Evolutionary conservation across 495 filamentous ascomycete genomes (phyloP).

Genomic region (Pseudoneurospora amorphoporcata): DNA sequence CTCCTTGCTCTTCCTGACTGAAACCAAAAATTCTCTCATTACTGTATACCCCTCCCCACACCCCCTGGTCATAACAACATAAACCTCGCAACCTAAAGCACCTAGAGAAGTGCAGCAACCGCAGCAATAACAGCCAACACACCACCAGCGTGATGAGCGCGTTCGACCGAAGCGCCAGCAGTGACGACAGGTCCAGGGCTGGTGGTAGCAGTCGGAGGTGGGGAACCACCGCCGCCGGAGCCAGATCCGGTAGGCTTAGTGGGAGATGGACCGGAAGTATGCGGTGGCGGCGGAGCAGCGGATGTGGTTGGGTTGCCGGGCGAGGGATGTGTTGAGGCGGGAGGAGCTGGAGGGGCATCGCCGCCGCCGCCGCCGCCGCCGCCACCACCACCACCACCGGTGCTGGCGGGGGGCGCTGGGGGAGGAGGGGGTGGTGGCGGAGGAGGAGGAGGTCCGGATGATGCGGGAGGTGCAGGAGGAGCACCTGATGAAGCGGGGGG

Average conservation of each 20-base stretch:
- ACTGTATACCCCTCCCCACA: neutral
- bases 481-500: constrained; percentile 4
- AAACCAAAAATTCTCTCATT: neutral
- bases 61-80: neutral
- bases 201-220: constrained; percentile 7
- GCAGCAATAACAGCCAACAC: constrained; percentile 24
- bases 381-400: neutral
- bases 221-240: constrained; percentile 4
- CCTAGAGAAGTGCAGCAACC: constrained; percentile 22
- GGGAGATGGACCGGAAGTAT: constrained; percentile 5
- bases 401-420: neutral
- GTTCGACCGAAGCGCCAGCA: constrained; percentile 18
- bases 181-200: constrained; percentile 15
- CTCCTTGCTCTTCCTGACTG: neutral
- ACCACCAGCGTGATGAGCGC: constrained; percentile 16
- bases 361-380: neutral
- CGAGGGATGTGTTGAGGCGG: constrained; percentile 9
- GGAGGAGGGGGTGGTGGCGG: neutral
- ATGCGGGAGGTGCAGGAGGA: neutral
- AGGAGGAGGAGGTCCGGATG: neutral
- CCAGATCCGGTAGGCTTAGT: neutral
- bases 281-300: constrained; percentile 7
- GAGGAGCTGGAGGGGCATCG: neutral
- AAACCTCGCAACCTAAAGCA: neutral
- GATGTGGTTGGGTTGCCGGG: constrained; percentile 5